Conservation (phyloP, 169 alveolate species). For the Plasmodium fragile region DNA sequence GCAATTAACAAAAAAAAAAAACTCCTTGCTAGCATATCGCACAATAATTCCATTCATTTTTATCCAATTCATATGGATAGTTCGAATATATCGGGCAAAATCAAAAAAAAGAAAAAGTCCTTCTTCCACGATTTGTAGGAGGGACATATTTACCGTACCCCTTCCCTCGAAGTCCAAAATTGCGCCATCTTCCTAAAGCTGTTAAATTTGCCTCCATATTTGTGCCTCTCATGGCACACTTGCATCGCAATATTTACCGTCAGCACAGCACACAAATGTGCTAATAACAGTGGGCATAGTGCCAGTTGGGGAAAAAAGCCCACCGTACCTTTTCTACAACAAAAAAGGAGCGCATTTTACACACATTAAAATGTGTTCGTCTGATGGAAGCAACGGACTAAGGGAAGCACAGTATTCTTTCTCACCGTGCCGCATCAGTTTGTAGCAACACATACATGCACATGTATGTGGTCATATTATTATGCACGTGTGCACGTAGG, state of each 20-base stretch:
- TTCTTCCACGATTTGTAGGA: constrained; percentile 53
- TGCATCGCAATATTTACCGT: neutral
- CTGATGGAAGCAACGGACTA: neutral
- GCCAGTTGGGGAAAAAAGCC: neutral
- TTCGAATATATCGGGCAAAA: constrained; percentile 6
- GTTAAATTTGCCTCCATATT: neutral
- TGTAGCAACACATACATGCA: neutral
- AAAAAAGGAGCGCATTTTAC: neutral
- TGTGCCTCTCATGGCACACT: neutral
- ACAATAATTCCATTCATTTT: constrained; percentile 42
- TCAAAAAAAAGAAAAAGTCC: constrained; percentile 54
- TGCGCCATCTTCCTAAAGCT: neutral
- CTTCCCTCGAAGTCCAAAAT: neutral
- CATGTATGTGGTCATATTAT: neutral
- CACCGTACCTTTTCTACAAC: neutral
- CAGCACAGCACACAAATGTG: neutral
- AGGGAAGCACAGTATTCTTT: neutral
- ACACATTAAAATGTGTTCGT: neutral
- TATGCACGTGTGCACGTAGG: neutral
- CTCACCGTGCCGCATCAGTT: neutral
- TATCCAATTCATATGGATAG: constrained; percentile 21
- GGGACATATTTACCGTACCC: neutral
- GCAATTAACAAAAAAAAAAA: constrained; percentile 55
- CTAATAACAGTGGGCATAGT: neutral
- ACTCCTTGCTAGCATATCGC: constrained; percentile 41